Conservation (phyloP, 768 basidiomycete species). For the Tulasnella sp. region DNA sequence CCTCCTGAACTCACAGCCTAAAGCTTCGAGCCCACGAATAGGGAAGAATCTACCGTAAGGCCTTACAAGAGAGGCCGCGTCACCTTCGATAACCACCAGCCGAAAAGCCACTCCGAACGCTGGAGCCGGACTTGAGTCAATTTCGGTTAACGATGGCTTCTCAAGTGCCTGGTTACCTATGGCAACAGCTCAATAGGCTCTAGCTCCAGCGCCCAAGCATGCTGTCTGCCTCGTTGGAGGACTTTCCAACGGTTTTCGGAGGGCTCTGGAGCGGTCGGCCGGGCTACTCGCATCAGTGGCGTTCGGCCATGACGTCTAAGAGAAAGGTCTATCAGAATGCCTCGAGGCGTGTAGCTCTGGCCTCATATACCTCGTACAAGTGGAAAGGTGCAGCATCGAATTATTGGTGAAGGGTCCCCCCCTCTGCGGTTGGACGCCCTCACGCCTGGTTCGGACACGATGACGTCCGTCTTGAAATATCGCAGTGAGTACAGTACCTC, state of each 20-base stretch:
- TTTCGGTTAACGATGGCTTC: constrained; percentile 1
- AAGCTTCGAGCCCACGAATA: neutral
- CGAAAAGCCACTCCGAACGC: neutral
- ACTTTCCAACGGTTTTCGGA: neutral
- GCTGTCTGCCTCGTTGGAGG: neutral
- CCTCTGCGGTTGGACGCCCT: neutral
- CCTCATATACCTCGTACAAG: neutral
- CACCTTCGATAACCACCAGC: neutral
- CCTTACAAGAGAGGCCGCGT: neutral
- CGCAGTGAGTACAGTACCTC: neutral
- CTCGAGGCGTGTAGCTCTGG: neutral
- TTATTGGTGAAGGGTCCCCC: neutral
- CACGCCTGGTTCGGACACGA: neutral
- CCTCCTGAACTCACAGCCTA: neutral
- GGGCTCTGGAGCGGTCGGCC: neutral
- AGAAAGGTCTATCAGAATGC: neutral
- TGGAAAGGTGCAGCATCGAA: neutral
- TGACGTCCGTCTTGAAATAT: neutral
- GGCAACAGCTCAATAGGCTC: neutral
- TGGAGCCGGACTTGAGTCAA: neutral
- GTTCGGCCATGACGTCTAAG: neutral
- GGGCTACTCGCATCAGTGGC: neutral
- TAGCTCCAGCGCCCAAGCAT: neutral
- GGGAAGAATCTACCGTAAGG: neutral
- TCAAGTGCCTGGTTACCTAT: constrained; percentile 2